Conservation (phyloP, 371 early-diverging fungal genomes). For the Apophysomyces ossiformis region DNA sequence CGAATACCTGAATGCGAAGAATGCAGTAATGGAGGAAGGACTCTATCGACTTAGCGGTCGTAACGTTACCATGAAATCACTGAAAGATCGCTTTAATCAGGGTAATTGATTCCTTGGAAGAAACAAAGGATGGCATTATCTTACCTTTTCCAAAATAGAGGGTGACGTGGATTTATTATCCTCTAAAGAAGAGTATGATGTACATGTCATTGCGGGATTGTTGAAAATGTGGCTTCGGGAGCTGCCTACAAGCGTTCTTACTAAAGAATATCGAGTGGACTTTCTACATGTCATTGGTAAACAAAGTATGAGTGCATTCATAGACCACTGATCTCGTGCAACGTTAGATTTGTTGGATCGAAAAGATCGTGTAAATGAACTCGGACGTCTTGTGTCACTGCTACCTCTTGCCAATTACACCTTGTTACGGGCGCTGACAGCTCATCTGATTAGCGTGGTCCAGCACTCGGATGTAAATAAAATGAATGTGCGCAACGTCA, state of each 20-base stretch:
- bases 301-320: not conserved
- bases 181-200: slow-evolving; percentile 64
- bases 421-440: slow-evolving; percentile 62
- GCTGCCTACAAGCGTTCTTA: slow-evolving; percentile 77
- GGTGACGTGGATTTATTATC: slow-evolving; percentile 68
- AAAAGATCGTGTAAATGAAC: slow-evolving; percentile 61
- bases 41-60: slow-evolving; percentile 80
- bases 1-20: slow-evolving; percentile 78
- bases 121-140: not conserved
- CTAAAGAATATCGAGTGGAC: slow-evolving; percentile 66
- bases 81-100: slow-evolving; percentile 69
- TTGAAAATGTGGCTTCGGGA: slow-evolving; percentile 86
- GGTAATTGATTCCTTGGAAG: slow-evolving; percentile 12
- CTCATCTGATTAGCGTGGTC: slow-evolving; percentile 69
- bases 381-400: slow-evolving; percentile 58
- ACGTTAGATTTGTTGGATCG: slow-evolving; percentile 61
- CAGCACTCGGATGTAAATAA: slow-evolving; percentile 66
- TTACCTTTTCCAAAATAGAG: slow-evolving; percentile 30
- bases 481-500: slow-evolving; percentile 78
- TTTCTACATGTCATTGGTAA: slow-evolving; percentile 71
- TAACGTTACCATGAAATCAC: slow-evolving; percentile 55
- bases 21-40: slow-evolving; percentile 78
- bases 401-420: slow-evolving; percentile 69
- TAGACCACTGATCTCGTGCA: not conserved
- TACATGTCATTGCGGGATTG: slow-evolving; percentile 85